A percentile compares a stretch with the other conserved stretches of the same genome.
Evolutionary conservation across 352 stramenopile species (phyloP).

Genomic region (Pythium phragmiticola): DNA sequence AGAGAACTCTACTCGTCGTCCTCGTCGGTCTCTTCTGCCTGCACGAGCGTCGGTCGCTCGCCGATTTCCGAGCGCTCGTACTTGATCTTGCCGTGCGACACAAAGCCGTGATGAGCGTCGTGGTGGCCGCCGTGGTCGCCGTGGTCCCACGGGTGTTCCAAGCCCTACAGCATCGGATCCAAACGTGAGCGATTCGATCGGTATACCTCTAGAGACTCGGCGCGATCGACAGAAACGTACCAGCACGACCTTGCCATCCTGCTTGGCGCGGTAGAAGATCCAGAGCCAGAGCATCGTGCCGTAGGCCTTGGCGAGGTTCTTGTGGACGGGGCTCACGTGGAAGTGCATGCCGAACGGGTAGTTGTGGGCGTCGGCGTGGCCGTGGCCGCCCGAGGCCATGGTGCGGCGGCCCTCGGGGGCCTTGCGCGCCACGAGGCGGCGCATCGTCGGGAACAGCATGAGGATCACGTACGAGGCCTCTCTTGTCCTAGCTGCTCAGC

Average conservation of each 20-base stretch:
- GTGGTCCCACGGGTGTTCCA: slow-evolving; percentile 87
- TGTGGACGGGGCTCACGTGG: slow-evolving; percentile 86
- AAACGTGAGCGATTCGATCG: background rate
- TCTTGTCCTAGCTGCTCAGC: background rate
- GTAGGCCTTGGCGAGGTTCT: slow-evolving; percentile 84
- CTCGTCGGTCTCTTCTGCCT: slow-evolving; percentile 41
- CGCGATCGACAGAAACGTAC: slow-evolving; percentile 33
- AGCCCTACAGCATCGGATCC: slow-evolving; percentile 37
- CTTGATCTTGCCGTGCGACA: slow-evolving; percentile 43
- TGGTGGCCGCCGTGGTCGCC: slow-evolving; percentile 34
- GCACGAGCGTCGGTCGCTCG: slow-evolving; percentile 53
- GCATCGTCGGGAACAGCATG: slow-evolving; percentile 46
- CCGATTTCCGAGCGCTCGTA: slow-evolving; percentile 73
- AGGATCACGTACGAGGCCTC: background rate
- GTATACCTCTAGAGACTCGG: background rate
- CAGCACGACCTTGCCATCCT: slow-evolving; percentile 79
- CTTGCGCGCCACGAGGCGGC: slow-evolving; percentile 39
- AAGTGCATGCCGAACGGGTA: slow-evolving; percentile 89
- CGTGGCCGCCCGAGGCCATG: slow-evolving; percentile 49
- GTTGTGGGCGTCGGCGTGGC: slow-evolving; percentile 46
- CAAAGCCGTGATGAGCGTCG: slow-evolving; percentile 30
- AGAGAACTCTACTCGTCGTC: slow-evolving; percentile 37
- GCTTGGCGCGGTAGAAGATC: slow-evolving; percentile 89
- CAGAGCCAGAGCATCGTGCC: slow-evolving; percentile 90
- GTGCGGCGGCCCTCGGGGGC: slow-evolving; percentile 37